Evolutionary conservation across 805 yeast genomes (phyloP), one percentile per base, ranked within the genome.

Genomic region (Ogataea thermomethanolica): DNA sequence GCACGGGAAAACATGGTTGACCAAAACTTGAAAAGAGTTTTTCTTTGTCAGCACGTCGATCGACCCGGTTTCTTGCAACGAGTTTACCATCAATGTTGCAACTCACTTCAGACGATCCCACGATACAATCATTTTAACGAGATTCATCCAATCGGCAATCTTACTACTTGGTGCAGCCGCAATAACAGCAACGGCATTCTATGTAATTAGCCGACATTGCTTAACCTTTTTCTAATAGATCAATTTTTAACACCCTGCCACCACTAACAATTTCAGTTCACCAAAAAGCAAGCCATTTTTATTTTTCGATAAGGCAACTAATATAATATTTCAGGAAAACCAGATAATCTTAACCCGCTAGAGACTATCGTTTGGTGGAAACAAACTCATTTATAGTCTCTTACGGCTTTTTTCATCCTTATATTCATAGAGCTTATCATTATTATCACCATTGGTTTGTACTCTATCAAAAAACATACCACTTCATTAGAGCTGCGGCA

Each of bases 221-320:
- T 7, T 15, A 14, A 29, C 7, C 17, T 7, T 11, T 9, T 17
- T 22, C 36, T 13, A 39, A 11, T 13, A 17, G n/a, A 12, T 12
- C 8, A 26, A 10, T 23, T 7, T 6, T 12, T 8, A 7, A 13
- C 29, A 25, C 25, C 34, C 29, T 30, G 26, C 33, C 25, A 24
- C 28, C 28, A 4, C 20, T 21, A 13, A 20, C 25, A 32, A 26
- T 23, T 38, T 25, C 25, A 24, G 14, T 25, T 21, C 23, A 35
- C 29, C 23, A 36, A 39, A 17, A 45, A 45, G 49, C 49, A 45
- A 45, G 49, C 49, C 49, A 45, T 41, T 41, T 44, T 40, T 22
- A 27, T 38, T 37, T 42, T 42, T 42, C 29, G 42, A 42, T 42
- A 33, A 37, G 36, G 41, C 37, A 39, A 44, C 35, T 33, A 31